Evolutionary conservation across 805 yeast genomes (phyloP).

Genomic region (Kazachstania psychrophila): DNA sequence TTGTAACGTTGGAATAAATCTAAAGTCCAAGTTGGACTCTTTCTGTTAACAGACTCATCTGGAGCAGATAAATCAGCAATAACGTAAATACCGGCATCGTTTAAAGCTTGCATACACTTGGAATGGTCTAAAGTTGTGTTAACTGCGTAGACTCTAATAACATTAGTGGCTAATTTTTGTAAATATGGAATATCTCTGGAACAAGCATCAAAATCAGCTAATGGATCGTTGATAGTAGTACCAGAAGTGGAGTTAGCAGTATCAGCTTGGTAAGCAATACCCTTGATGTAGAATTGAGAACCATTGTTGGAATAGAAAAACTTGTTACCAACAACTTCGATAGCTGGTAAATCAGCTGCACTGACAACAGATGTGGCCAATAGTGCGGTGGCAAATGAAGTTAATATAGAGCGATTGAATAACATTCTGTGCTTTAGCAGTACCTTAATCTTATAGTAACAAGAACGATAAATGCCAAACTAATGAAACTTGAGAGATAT

Average conservation of each 20-base stretch:
- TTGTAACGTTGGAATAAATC: conserved; percentile 60
- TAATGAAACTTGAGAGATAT: no score
- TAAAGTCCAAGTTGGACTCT: conserved; percentile 52
- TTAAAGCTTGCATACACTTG: conserved; percentile 55
- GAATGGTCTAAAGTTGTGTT: conserved; percentile 56
- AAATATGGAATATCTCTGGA: conserved; percentile 67
- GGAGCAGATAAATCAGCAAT: conserved; percentile 76
- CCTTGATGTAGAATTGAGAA: conserved; percentile 66
- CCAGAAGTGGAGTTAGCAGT: conserved; percentile 41
- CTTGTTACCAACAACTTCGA: conserved; percentile 69
- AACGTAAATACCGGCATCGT: conserved; percentile 70
- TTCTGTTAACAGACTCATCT: conserved; percentile 50
- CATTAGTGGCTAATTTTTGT: conserved; percentile 53
- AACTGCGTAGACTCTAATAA: conserved; percentile 67
- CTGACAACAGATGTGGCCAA: conserved; percentile 18
- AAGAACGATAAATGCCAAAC: no score
- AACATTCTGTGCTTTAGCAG: conserved; percentile 35
- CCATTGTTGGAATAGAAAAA: conserved; percentile 71
- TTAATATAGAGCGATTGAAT: conserved; percentile 26
- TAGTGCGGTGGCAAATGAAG: conserved; percentile 28
- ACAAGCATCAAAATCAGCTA: conserved; percentile 54
- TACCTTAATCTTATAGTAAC: no score
- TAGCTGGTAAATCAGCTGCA: conserved; percentile 47
- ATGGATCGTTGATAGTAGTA: conserved; percentile 53
- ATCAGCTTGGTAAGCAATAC: conserved; percentile 74